Evolutionary conservation across 495 filamentous ascomycete species (phyloP).

Genomic region (Geoglossum glabrum): DNA sequence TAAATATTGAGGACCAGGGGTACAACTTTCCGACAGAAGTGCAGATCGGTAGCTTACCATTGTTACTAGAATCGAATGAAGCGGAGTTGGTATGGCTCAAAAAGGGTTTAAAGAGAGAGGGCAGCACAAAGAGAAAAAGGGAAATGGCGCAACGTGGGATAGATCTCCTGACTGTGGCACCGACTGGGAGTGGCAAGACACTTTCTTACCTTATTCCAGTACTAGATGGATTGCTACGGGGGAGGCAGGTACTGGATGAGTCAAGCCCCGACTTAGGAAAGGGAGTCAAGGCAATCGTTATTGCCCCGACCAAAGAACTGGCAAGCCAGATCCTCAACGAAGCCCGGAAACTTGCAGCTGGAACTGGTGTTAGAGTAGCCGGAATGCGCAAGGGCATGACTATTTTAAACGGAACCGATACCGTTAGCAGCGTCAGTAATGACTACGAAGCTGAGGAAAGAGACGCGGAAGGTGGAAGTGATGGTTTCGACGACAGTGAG

Average conservation of each 20-base stretch:
- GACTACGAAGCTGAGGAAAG: conserved; percentile 14
- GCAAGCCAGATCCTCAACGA: conserved; percentile 86
- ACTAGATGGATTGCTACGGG: conserved; percentile 47
- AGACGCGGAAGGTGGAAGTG: conserved; percentile 10
- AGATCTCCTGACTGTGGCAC: conserved; percentile 73
- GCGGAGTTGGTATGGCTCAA: background rate
- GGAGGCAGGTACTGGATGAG: conserved; percentile 18
- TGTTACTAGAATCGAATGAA: conserved; percentile 36
- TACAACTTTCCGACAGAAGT: conserved; percentile 83
- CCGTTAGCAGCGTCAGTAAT: conserved; percentile 11
- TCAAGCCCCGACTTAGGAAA: conserved; percentile 17
- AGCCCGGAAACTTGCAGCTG: conserved; percentile 54
- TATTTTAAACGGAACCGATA: conserved; percentile 20
- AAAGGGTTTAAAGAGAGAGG: conserved; percentile 11
- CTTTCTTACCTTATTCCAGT: conserved; percentile 76
- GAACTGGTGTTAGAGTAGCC: conserved; percentile 61
- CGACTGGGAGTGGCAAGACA: conserved; percentile 96
- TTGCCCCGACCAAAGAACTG: conserved; percentile 86
- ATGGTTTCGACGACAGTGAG: background rate
- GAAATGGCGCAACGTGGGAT: background rate
- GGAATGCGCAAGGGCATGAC: conserved; percentile 72
- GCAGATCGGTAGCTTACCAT: conserved; percentile 65
- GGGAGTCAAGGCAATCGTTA: conserved; percentile 41
- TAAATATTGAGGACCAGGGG: conserved; percentile 66
- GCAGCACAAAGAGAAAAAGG: conserved; percentile 6